Evolutionary conservation across 768 basidiomycete genomes (phyloP), one percentile per base, ranked within the genome.

Genomic region (Lyophyllum atratum): DNA sequence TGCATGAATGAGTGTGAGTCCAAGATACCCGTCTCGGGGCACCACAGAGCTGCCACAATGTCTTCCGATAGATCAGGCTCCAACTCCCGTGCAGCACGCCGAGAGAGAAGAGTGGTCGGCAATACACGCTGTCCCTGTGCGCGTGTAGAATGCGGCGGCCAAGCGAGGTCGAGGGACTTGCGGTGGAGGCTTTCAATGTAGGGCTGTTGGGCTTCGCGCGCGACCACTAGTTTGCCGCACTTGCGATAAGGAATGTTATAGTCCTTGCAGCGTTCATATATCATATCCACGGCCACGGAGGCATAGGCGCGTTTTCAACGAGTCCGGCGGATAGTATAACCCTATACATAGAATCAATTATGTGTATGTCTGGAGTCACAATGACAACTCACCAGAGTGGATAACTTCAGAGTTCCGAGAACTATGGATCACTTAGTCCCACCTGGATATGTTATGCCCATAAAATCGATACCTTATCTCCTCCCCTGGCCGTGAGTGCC

Each of bases 401-500:
- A 98, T 90, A 22, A 98, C 95, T 67, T 97, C 95, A 0, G 94
- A 95, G 69, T 96, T 97, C 15, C 95, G 85, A 39, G 92, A 94
- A 69, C 94, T 95, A 43, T 21, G 10, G 42, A 43, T 33, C 49
- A 33, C 42, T 61, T 24, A 56, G 51, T n/a, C n/a, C 25, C 6
- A 39, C 17, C n/a, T 19, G 11, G 3, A 1, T 15, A 34, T 17
- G 40, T 46, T 44, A 52, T 21, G 26, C 31, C 43, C 8, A 34
- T 5, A 44, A 25, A 21, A 49, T 34, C 51, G 64, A 21, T 64
- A 86, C 92, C 93, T 96, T 21, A 78, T 96, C 70, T 98, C 95
- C 68, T 95, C 88, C 1, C 95, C 95, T 2, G 85, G 85, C 48
- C 76, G 77, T 11, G 68, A 62, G 66, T 91, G 89, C 63, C 95